These are phyloP conservation scores for Lolium multiflorum DNA, from an alignment of 176 grass and related monocot genomes.

Conservation along the genomic window DNA sequence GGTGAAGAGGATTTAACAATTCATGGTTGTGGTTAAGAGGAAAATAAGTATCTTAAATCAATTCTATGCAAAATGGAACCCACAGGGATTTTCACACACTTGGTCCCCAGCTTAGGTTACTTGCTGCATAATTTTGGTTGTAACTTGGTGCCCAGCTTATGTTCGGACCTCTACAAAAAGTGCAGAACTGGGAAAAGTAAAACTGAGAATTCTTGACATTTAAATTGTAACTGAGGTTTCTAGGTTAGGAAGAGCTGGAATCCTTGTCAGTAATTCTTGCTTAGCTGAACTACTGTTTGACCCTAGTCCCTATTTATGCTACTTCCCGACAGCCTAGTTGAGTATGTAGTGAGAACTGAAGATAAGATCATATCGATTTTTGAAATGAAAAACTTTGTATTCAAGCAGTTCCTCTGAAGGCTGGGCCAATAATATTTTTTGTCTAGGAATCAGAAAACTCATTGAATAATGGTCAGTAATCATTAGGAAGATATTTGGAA, in stretches of 20 bases:
- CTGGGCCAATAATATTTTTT: neutral
- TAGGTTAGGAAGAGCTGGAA: no score
- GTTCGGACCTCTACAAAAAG: neutral
- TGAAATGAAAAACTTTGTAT: neutral
- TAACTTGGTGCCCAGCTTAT: no score
- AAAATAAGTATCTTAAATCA: no score
- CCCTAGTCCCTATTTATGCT: neutral
- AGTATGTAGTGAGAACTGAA: neutral
- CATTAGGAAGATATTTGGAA: conserved; percentile 24
- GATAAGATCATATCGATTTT: conserved; percentile 2
- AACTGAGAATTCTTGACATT: neutral
- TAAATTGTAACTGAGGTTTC: neutral
- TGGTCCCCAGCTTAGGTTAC: neutral
- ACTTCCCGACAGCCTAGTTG: neutral
- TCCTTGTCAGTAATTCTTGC: no score
- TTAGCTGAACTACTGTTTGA: neutral
- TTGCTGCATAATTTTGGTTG: neutral
- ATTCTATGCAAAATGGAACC: no score
- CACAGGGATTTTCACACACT: no score
- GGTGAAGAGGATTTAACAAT: conserved; percentile 13
- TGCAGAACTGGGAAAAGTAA: neutral
- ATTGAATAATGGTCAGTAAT: neutral
- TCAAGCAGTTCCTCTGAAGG: neutral
- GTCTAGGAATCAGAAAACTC: neutral
- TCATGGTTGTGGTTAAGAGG: neutral